These are phyloP conservation scores for Monilinia polystroma DNA, from an alignment of 2,329 filamentous ascomycete species.

Conservation along the genomic window DNA sequence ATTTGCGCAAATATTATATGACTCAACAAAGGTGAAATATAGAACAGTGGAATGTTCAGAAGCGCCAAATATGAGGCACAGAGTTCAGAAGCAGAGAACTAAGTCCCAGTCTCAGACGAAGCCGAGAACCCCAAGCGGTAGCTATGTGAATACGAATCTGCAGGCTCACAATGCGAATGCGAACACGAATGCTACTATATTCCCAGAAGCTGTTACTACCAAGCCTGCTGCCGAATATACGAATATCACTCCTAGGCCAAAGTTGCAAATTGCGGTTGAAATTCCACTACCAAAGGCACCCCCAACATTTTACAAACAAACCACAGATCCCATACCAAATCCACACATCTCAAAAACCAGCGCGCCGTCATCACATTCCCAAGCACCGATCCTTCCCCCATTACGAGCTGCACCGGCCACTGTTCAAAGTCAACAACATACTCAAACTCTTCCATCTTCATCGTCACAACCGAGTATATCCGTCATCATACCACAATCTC, in stretches of 20 bases:
- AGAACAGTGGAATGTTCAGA: constrained; percentile 9
- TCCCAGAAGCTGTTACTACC: constrained; percentile 17
- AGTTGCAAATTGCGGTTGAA: constrained; percentile 32
- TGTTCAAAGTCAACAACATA: neutral
- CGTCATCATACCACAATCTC: constrained; percentile 35
- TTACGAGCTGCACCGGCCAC: neutral
- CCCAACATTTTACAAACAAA: neutral
- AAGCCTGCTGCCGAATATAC: constrained; percentile 22
- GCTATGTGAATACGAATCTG: constrained; percentile 10
- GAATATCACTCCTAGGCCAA: constrained; percentile 43
- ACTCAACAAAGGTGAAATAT: constrained; percentile 35
- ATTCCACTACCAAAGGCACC: constrained; percentile 29
- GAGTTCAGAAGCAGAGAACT: constrained; percentile 23
- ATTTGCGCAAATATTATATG: constrained; percentile 39
- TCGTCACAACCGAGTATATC: constrained; percentile 30
- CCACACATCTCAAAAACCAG: neutral
- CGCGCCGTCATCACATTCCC: neutral
- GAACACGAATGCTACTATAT: constrained; percentile 16
- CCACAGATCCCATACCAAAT: neutral
- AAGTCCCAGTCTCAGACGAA: constrained; percentile 31
- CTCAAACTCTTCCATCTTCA: constrained; percentile 11
- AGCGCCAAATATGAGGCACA: constrained; percentile 18
- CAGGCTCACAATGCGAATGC: constrained; percentile 11
- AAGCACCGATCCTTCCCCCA: neutral
- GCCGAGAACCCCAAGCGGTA: constrained; percentile 23